These are phyloP conservation scores for Phytophthora megakarya DNA, from an alignment of 352 stramenopile species.

Conservation along the genomic window DNA sequence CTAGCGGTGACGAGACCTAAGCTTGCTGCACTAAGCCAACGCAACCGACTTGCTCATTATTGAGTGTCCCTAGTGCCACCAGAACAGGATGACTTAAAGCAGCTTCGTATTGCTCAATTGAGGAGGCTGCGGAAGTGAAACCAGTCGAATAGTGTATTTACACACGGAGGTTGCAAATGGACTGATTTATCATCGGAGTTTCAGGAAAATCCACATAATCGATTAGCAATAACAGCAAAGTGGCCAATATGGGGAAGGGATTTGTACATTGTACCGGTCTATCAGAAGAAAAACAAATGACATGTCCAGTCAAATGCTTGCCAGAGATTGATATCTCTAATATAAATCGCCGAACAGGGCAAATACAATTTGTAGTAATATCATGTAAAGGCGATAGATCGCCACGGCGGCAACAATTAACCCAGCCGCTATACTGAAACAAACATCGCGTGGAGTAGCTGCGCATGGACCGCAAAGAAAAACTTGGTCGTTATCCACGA, in stretches of 20 bases:
- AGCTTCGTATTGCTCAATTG: too few species aligned
- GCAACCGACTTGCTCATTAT: too few species aligned
- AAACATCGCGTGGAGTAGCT: not conserved
- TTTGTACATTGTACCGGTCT: not conserved
- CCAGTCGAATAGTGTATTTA: too few species aligned
- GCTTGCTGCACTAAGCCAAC: too few species aligned
- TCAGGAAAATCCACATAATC: too few species aligned
- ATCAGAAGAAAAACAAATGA: slow-evolving; percentile 2
- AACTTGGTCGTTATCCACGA: not conserved
- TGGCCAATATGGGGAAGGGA: not conserved
- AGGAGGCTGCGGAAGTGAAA: too few species aligned
- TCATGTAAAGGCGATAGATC: not conserved
- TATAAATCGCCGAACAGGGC: not conserved
- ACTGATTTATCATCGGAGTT: too few species aligned
- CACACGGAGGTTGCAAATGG: too few species aligned
- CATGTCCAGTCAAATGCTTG: not conserved
- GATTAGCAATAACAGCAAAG: not conserved
- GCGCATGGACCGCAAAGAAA: not conserved
- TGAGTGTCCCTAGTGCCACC: too few species aligned
- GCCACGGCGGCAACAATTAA: not conserved
- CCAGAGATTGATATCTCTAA: slow-evolving; percentile 2
- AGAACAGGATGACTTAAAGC: too few species aligned
- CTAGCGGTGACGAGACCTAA: too few species aligned
- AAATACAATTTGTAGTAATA: slow-evolving; percentile 2
- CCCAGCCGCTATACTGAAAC: slow-evolving; percentile 6